phyloP scores from a whole-genome alignment of 208 protist genomes.

The Novymonas esmeraldas region DNA sequence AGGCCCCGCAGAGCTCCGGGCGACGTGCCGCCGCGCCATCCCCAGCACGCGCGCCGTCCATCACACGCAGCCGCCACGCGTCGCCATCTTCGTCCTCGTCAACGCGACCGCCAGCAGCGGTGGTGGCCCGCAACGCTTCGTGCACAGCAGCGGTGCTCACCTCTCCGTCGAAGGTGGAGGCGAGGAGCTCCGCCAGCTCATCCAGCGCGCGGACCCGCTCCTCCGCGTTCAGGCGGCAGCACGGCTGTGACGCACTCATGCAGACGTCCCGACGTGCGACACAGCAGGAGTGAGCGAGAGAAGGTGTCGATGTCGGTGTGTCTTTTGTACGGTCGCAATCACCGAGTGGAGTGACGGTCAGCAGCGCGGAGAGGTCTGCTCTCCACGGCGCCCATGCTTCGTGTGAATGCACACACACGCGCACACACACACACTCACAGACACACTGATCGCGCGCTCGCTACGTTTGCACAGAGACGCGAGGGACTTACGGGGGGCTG shows the following conservation, averaged over 20 bases:
- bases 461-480: too few relatives aligned
- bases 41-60: conserved; percentile 24
- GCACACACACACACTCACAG: neutral
- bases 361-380: too few relatives aligned
- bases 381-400: too few relatives aligned
- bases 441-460: too few relatives aligned
- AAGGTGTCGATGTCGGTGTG: neutral
- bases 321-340: too few relatives aligned
- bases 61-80: conserved; percentile 43
- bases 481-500: too few relatives aligned
- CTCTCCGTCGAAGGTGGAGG: conserved; percentile 53
- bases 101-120: neutral
- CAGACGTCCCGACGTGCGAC: neutral
- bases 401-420: neutral
- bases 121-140: conserved; percentile 21
- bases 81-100: conserved; percentile 6
- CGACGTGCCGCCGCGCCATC: neutral
- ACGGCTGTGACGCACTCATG: conserved; percentile 2
- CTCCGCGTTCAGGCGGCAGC: neutral
- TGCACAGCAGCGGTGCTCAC: conserved; percentile 42
- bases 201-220: conserved; percentile 34
- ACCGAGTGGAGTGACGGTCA: too few relatives aligned
- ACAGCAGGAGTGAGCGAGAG: neutral
- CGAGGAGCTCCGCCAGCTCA: conserved; percentile 56
- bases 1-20: neutral